Evolutionary conservation across 257 asterid species (phyloP).

Genomic region (Petunia secreta): DNA sequence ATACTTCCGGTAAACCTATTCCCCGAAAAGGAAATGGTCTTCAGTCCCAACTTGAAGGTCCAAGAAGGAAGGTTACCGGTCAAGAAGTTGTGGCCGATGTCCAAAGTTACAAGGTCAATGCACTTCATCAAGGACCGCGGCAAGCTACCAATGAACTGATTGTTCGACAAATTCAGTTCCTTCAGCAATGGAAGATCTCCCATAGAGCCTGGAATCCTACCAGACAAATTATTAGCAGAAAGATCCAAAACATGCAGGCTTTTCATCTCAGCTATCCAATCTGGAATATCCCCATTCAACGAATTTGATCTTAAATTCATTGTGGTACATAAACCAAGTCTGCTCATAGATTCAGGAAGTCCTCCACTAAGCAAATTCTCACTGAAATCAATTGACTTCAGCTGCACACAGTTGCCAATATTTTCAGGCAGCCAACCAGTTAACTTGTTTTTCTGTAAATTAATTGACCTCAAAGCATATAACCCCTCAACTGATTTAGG

Average conservation of each 20-base stretch:
- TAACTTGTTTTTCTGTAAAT: constrained; percentile 55
- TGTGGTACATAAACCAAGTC: constrained; percentile 48
- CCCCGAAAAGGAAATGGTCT: constrained; percentile 50
- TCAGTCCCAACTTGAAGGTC: constrained; percentile 58
- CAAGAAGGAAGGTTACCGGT: constrained; percentile 74
- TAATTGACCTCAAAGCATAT: constrained; percentile 46
- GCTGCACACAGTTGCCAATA: constrained; percentile 61
- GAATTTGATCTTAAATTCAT: constrained; percentile 59
- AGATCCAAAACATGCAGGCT: constrained; percentile 65
- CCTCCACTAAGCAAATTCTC: constrained; percentile 56
- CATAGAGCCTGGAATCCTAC: constrained; percentile 50
- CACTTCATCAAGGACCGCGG: constrained; percentile 66
- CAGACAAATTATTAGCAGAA: constrained; percentile 63
- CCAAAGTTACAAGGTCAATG: constrained; percentile 55
- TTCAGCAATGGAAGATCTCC: constrained; percentile 58
- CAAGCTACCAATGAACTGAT: constrained; percentile 58
- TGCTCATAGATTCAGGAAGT: constrained; percentile 67
- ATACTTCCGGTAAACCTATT: constrained; percentile 64
- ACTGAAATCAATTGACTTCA: constrained; percentile 59
- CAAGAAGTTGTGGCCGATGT: constrained; percentile 51
- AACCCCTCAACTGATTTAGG: constrained; percentile 57
- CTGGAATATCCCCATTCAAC: constrained; percentile 66
- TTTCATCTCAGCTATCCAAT: constrained; percentile 79
- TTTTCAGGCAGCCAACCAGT: constrained; percentile 65
- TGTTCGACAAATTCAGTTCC: constrained; percentile 60